Percentiles rank a stretch among this genome's conserved stretches.
These are phyloP conservation scores for Amaranthus hypochondriacus DNA, from an alignment of 148 eudicot genomes.

Conservation along the genomic window DNA sequence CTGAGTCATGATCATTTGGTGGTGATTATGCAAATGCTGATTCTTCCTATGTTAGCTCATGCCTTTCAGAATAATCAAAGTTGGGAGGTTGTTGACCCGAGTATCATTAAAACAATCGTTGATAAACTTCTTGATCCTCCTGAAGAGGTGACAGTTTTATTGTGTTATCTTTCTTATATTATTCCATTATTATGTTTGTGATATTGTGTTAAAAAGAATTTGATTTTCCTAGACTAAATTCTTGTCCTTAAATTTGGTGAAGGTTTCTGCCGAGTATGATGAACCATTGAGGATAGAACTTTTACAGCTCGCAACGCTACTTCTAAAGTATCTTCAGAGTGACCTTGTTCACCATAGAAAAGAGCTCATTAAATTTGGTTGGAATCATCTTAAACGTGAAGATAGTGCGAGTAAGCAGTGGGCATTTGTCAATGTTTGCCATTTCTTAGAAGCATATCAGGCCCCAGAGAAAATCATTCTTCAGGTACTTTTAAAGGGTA, in stretches of 20 bases:
- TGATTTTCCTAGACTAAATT: not conserved
- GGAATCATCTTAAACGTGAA: conserved; percentile 99
- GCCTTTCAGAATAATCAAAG: conserved; percentile 94
- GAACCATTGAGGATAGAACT: conserved; percentile 98
- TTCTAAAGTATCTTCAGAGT: conserved; percentile 88
- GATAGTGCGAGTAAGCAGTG: conserved; percentile 99
- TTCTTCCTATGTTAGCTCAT: conserved; percentile 97
- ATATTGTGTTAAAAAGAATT: not conserved
- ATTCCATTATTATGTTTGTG: not conserved
- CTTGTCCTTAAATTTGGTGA: conserved; percentile 6
- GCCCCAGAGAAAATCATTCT: conserved; percentile 99
- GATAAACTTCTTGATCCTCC: conserved; percentile 98
- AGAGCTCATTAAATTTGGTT: conserved; percentile 97
- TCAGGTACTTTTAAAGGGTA: conserved; percentile 49
- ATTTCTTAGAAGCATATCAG: conserved; percentile 98
- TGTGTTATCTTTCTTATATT: not conserved
- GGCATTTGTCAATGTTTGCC: conserved; percentile 99
- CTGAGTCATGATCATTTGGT: conserved; percentile 86
- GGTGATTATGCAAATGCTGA: conserved; percentile 93
- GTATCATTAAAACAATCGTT: conserved; percentile 78
- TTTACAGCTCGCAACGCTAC: conserved; percentile 90
- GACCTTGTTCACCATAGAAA: conserved; percentile 95
- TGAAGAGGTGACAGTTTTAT: conserved; percentile 58
- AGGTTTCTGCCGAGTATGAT: conserved; percentile 98
- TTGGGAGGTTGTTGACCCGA: conserved; percentile 93